Conservation (phyloP, 192 early-diverging fungal species). For the Coemansia sp. region DNA sequence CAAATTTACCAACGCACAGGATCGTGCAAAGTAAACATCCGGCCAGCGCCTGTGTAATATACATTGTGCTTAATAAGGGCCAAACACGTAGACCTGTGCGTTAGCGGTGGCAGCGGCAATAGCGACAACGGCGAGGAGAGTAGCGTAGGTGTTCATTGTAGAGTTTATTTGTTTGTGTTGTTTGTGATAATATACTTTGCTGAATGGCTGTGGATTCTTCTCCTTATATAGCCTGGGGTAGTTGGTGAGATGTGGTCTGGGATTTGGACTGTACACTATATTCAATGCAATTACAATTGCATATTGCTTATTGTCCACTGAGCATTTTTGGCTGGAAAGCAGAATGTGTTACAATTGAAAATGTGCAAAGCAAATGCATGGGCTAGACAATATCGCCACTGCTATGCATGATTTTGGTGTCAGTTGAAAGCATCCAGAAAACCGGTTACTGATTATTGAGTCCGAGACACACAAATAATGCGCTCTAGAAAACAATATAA, state of each 20-base stretch:
- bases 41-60: neutral
- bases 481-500: too few relatives aligned
- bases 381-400: too few relatives aligned
- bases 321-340: too few relatives aligned
- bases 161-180: neutral
- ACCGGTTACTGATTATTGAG: too few relatives aligned
- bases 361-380: too few relatives aligned
- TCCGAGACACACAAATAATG: too few relatives aligned
- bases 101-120: conserved; percentile 24
- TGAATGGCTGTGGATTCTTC: neutral
- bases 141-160: neutral
- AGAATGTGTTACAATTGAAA: too few relatives aligned
- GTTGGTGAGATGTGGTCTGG: neutral
- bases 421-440: too few relatives aligned
- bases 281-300: neutral
- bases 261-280: neutral
- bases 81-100: conserved; percentile 14
- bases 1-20: neutral
- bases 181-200: neutral
- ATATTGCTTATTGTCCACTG: neutral
- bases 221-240: neutral
- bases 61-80: neutral
- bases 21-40: neutral
- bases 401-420: too few relatives aligned
- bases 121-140: conserved; percentile 21